Percentiles rank a stretch among this genome's conserved stretches.
Conservation (phyloP, 768 basidiomycete genomes). For the Hericium rajendrae region DNA sequence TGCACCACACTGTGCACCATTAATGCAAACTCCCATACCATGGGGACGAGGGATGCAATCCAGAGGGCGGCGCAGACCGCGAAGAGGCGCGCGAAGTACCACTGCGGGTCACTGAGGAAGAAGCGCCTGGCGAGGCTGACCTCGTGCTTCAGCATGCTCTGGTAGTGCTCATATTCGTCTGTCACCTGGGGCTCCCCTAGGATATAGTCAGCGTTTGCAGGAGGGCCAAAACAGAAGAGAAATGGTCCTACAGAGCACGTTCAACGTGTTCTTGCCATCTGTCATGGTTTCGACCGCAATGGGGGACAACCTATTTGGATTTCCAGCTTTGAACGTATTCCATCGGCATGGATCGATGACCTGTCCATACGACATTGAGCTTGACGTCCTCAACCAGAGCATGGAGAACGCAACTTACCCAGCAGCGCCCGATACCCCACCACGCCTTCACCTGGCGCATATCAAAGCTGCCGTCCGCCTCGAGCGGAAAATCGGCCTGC, state of each 20-base stretch:
- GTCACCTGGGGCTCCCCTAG: too few relatives aligned
- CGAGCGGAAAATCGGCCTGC: constrained; percentile 11
- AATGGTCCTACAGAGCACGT: neutral
- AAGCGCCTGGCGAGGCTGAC: neutral
- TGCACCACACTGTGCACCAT: too few relatives aligned
- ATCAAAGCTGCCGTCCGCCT: constrained; percentile 7
- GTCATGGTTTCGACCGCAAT: neutral
- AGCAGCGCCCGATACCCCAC: constrained; percentile 7
- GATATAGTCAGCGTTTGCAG: too few relatives aligned
- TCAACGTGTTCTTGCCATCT: neutral
- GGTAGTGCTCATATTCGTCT: neutral
- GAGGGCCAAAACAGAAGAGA: neutral
- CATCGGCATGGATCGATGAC: constrained; percentile 9
- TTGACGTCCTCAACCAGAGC: neutral
- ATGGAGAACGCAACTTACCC: constrained; percentile 1
- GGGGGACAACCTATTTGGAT: constrained; percentile 4
- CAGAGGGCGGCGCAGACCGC: neutral
- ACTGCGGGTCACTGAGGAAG: neutral
- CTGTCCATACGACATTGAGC: neutral
- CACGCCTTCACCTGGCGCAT: constrained; percentile 7
- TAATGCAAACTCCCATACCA: neutral
- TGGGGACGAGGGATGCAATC: neutral
- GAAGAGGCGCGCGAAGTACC: neutral
- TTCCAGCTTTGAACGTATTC: constrained; percentile 2
- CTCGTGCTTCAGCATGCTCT: neutral